Base-by-base conservation (phyloP, 139 green algal species). In the Pleodorina starrii region DNA sequence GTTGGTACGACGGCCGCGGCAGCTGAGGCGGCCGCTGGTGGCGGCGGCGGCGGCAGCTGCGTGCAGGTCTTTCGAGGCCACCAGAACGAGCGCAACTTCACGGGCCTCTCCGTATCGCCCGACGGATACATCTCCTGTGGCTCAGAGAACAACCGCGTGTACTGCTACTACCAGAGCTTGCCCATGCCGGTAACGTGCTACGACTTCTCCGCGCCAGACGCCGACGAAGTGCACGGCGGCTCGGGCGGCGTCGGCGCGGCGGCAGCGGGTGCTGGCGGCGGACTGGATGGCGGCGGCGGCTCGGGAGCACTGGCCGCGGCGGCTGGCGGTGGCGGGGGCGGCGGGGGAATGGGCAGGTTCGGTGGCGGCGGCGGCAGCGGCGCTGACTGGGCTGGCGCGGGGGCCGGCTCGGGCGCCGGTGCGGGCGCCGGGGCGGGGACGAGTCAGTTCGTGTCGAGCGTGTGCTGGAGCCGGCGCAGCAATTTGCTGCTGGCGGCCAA, bases 21-120 rank as follows among this genome's bases (percentile, higher is more conserved):
- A 1, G 14, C 69, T 19, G 32, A 29, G 35, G 32, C 36, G 17
- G 69, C 69, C 2, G 40, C 69, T 29, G 69, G 32, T 14, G 35
- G 29, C 72, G 72, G 21, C 44, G 43, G 21, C 38, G 43, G 63
- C 63, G 27, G 10, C 3, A 66, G n/a, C 10, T 88, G 82, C 66
- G 46, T 7, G 63, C 82, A 69, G 82, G 35, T 74, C 7, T 88
- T 80, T 25, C 69, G 50, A 1, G 97, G 97, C n/a, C 97, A 99
- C 90, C 73, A 79, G 51, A 99, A 99, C 74, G 95, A 98, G 91
- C 96, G 97, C 73, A 99, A 99, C 92, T 99, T 99, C 92, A 96
- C 98, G 32, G 97, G 97, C 9, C 90, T 99, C 32, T 92, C 85
- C 17, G 94, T 95, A 0, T 92, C 96, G 1, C 83, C 66, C 6